Conservation (phyloP, 2,329 filamentous ascomycete genomes). For the Alternaria burnsii region DNA sequence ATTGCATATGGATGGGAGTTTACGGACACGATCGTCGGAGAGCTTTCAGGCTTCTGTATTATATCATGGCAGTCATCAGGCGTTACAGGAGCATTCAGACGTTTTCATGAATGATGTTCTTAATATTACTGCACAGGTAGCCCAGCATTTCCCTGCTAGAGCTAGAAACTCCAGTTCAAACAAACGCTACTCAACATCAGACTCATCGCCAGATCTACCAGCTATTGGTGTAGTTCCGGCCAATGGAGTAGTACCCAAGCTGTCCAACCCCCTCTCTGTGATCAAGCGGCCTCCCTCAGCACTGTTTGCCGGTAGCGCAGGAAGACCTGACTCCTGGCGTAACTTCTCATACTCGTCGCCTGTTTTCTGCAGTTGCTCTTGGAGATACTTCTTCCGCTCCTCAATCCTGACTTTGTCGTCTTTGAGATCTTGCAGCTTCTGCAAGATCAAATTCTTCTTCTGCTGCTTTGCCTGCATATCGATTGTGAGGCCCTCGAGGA, state of each 20-base stretch:
- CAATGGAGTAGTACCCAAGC: slow-evolving; percentile 48
- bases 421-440: slow-evolving; percentile 71
- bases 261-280: slow-evolving; percentile 48
- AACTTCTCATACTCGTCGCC: slow-evolving; percentile 74
- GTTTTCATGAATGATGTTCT: not conserved
- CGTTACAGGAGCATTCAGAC: not conserved
- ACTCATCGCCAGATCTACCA: slow-evolving; percentile 34
- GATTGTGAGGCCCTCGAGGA: slow-evolving; percentile 69
- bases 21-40: not conserved
- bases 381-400: slow-evolving; percentile 78
- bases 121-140: slow-evolving; percentile 15
- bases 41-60: slow-evolving; percentile 4
- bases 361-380: slow-evolving; percentile 80
- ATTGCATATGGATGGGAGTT: slow-evolving; percentile 6
- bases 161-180: slow-evolving; percentile 7
- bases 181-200: slow-evolving; percentile 37
- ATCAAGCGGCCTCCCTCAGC: slow-evolving; percentile 37
- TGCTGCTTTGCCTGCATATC: slow-evolving; percentile 70
- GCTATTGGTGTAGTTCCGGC: slow-evolving; percentile 44
- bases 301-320: slow-evolving; percentile 42
- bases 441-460: slow-evolving; percentile 65
- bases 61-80: not conserved
- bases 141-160: slow-evolving; percentile 7
- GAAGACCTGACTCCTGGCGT: slow-evolving; percentile 58
- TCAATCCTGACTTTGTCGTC: slow-evolving; percentile 74